phyloP scores from a whole-genome alignment of 2,329 filamentous ascomycete genomes.

The Aureobasidium vineae region DNA sequence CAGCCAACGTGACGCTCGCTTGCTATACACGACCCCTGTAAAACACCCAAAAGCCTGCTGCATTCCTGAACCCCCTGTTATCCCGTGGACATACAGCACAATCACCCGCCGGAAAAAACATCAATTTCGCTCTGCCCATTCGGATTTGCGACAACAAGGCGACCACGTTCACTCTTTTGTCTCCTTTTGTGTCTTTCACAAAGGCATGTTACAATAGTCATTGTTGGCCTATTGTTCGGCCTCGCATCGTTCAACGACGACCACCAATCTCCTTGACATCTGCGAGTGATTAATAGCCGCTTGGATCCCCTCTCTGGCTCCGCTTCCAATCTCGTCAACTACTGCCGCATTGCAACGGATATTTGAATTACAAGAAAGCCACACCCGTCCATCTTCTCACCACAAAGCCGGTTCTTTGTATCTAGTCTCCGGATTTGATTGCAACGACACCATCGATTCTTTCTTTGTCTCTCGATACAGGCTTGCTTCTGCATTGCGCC shows the following conservation, averaged over 20 bases:
- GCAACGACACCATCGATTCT: constrained; percentile 10
- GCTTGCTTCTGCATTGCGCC: constrained; percentile 23
- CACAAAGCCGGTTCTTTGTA: constrained; percentile 29
- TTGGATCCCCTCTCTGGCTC: neutral
- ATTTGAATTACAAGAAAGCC: constrained; percentile 18
- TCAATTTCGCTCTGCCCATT: neutral
- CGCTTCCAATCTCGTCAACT: neutral
- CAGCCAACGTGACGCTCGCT: constrained; percentile 3
- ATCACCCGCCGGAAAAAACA: neutral
- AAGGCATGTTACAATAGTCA: constrained; percentile 25
- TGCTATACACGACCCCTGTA: neutral
- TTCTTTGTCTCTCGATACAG: constrained; percentile 22
- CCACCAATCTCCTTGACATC: constrained; percentile 20
- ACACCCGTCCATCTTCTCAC: constrained; percentile 7
- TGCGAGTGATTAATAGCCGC: constrained; percentile 17
- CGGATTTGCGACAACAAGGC: neutral
- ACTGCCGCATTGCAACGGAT: neutral
- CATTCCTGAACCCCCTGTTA: constrained; percentile 22
- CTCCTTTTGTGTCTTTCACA: constrained; percentile 3
- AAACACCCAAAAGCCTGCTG: constrained; percentile 1
- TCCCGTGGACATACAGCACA: constrained; percentile 17
- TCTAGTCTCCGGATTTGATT: constrained; percentile 27
- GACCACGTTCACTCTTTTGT: constrained; percentile 11
- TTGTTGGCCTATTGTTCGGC: constrained; percentile 24
- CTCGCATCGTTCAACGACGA: constrained; percentile 15